A percentile compares a stretch with the other conserved stretches of the same genome.
These are phyloP conservation scores for Vicia sativa DNA, from an alignment of 306 rosid genomes.

Conservation along the genomic window DNA sequence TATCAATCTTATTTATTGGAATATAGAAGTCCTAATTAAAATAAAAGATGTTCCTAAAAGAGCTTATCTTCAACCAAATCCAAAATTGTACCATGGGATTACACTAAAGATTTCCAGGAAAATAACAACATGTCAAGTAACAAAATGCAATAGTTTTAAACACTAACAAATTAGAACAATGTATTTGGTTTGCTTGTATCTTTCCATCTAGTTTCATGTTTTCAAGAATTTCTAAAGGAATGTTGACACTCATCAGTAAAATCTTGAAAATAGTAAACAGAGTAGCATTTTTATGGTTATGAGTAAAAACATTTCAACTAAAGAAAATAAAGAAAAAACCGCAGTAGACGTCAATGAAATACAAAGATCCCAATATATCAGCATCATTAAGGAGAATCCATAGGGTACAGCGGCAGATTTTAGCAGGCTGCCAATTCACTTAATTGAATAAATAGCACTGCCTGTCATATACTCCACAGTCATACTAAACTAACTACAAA, in stretches of 20 bases:
- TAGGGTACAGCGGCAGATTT: background rate
- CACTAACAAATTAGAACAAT: conserved; percentile 2
- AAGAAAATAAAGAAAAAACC: background rate
- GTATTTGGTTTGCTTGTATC: background rate
- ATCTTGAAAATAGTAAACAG: background rate
- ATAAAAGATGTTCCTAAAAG: background rate
- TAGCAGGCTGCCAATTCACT: background rate
- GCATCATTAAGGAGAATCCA: background rate
- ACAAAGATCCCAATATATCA: background rate
- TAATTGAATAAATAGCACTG: background rate
- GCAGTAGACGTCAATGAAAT: background rate
- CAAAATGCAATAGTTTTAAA: conserved; percentile 2
- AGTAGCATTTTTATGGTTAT: background rate
- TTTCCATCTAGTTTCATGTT: background rate
- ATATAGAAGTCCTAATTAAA: no score
- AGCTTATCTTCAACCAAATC: conserved; percentile 18
- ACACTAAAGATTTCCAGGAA: conserved; percentile 16
- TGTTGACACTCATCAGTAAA: background rate
- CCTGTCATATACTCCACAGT: conserved; percentile 1
- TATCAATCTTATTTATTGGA: no score
- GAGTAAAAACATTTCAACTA: background rate
- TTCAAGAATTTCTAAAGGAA: background rate
- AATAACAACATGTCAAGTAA: conserved; percentile 17
- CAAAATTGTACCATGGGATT: background rate
- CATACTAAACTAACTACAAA: background rate